phyloP scores from a whole-genome alignment of 2,329 filamentous ascomycete genomes.

The Apiospora malaysiana region DNA sequence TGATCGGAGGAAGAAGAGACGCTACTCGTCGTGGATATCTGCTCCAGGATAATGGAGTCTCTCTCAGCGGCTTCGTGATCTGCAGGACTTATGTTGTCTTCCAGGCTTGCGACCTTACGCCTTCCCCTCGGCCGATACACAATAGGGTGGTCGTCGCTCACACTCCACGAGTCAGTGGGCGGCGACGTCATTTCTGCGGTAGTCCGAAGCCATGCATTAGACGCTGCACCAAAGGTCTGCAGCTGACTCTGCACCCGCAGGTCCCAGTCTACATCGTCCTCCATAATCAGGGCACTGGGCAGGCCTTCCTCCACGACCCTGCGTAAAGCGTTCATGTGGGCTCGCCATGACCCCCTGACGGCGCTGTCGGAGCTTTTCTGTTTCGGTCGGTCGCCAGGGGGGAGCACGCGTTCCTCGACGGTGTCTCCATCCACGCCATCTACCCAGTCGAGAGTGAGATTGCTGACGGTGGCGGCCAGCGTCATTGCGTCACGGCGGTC shows the following conservation, averaged over 20 bases:
- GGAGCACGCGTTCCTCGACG: constrained; percentile 39
- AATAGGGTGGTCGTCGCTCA: no score
- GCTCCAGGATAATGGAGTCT: constrained; percentile 25
- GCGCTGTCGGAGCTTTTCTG: background rate
- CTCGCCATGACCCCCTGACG: constrained; percentile 44
- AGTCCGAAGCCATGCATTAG: background rate
- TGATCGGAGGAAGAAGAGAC: constrained; percentile 11
- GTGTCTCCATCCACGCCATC: background rate
- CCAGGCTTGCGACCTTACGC: background rate
- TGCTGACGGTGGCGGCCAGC: constrained; percentile 48
- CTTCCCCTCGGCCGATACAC: background rate
- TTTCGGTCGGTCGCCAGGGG: constrained; percentile 42
- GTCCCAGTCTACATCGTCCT: constrained; percentile 50
- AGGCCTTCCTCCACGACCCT: constrained; percentile 43
- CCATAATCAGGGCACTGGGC: constrained; percentile 44
- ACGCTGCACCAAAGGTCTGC: constrained; percentile 32
- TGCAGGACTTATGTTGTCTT: constrained; percentile 30
- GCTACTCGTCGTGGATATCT: background rate
- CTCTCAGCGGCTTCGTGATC: constrained; percentile 30
- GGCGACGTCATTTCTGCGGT: background rate
- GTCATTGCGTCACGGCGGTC: constrained; percentile 56
- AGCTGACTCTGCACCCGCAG: constrained; percentile 42
- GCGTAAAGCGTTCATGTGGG: constrained; percentile 46
- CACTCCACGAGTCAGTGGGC: no score
- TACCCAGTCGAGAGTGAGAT: constrained; percentile 38